phyloP scores from a whole-genome alignment of 257 asterid species.

The Primulina tabacum region DNA sequence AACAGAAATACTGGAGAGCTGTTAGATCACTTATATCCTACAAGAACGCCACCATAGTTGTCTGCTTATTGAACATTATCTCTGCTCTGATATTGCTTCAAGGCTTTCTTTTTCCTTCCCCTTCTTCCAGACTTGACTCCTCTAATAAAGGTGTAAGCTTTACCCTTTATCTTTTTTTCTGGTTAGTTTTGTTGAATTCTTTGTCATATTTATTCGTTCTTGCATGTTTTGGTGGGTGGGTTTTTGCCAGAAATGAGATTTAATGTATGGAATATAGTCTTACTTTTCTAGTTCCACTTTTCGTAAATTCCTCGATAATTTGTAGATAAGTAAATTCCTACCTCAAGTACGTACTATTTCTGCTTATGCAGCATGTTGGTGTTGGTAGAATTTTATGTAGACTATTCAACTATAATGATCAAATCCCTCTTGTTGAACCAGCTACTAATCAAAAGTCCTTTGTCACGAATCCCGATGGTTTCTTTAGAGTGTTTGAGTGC shows the following conservation, averaged over 20 bases:
- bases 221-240: not conserved
- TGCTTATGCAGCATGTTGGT: slow-evolving; percentile 14
- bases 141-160: slow-evolving; percentile 41
- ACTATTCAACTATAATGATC: not conserved
- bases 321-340: not conserved
- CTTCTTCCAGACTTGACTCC: slow-evolving; percentile 43
- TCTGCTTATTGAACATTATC: slow-evolving; percentile 64
- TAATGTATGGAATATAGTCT: not conserved
- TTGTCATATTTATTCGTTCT: not conserved
- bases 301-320: not conserved
- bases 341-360: not conserved
- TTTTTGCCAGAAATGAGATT: slow-evolving; percentile 14
- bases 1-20: slow-evolving; percentile 62
- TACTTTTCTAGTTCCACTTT: not conserved
- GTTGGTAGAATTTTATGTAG: not conserved
- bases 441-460: not conserved
- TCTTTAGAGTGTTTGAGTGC: slow-evolving; percentile 5
- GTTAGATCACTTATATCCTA: slow-evolving; percentile 51
- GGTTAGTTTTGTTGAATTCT: not conserved
- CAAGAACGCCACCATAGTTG: slow-evolving; percentile 75
- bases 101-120: slow-evolving; percentile 45
- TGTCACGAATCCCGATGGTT: not conserved
- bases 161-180: not conserved
- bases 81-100: slow-evolving; percentile 64
- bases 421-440: too few species aligned